Evolutionary conservation across 495 filamentous ascomycete species (phyloP), one percentile per base, ranked within the genome.

Genomic region (Annulohypoxylon bovei): DNA sequence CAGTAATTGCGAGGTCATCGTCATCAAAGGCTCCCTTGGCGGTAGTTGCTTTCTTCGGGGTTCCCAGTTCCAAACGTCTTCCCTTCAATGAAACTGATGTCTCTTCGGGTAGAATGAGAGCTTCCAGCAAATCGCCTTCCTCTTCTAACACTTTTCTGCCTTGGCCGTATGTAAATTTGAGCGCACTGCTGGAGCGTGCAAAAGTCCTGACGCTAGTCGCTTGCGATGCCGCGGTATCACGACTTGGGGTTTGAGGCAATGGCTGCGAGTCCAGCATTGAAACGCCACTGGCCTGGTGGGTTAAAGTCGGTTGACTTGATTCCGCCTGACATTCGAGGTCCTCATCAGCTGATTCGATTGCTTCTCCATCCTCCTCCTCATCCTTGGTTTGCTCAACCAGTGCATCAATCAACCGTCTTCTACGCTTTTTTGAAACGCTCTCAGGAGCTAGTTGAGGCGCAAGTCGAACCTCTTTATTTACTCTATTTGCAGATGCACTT

Each of bases 1-100:
- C 81, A 12, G 83, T 85, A 44, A 84, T 81, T 25, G 84, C 84
- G 12, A 86, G 84, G n/a, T 90, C 88, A 14, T 85, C 84, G 40
- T 88, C 81, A 14, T 85, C 68, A 42, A 81, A 76, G 30, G 74
- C 70, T 4, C 70, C 75, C 53, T 55, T 74, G 20, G 68, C 50
- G 9, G 68, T 69, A 12, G 75, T 44, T 2, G 70, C 20, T 32
- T 77, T 80, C 55, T 80, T 82, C 6, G 79, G 68, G 11, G 63
- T 56, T 11, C 77, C 77, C 37, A 83, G 77, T 37, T 81, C 79
- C 47, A 84, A 76, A 25, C 82, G 68, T 47, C 79, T 73, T 5
- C 79, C 78, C 4, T 75, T 78, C 4, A 77, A 70, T 11, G 72
- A 52, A n/a, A 44, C 16, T 14, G 74, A 75, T 28, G 62, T 50